Base-by-base conservation (phyloP, 2,329 filamentous ascomycete genomes). In the Hypoxylon sp. region DNA sequence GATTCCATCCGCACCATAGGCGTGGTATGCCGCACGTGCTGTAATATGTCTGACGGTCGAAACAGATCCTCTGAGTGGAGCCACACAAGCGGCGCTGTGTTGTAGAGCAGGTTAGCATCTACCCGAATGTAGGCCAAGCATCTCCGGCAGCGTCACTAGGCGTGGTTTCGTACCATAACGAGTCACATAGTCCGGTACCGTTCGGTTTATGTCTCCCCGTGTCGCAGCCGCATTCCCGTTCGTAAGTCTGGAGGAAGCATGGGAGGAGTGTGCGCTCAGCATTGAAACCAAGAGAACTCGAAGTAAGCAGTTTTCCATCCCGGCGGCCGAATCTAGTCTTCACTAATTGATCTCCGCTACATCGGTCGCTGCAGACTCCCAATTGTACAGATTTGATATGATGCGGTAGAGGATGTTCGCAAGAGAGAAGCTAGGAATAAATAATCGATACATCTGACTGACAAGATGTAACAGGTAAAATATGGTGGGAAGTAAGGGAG, bases 101-200 rank as follows among this genome's bases (percentile, higher is more conserved):
- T 13, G 15, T 17, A 41, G 37, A 15, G 37, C 17, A 41, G 37
- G 17, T 41, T 41, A 41, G 37, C 37, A 41, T 41, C 15, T 13
- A 41, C 7, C 37, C 37, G 37, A 41, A 15, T 41, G 37, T 13
- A 41, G 37, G 37, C 17, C 15, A 41, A 41, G 37, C 15, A 41
- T 15, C 17, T 41, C 7, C 37, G 37, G 37, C 17, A 41, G 37
- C 37, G 37, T 41, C 7, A 37, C 6, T 37, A 37, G 34, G 15
- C 15, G 37, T 19, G 37, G 37, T 41, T 41, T 41, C 37, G 37
- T 41, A 41, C 37, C 37, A 41, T 41, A 41, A 41, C 37, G 37
- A 41, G 37, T 41, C 15, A 41, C 37, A 17, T 41, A 41, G 17
- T 41, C 37, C 37, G 37, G 37, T 41, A 41, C 37, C 15, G 37